phyloP scores from a whole-genome alignment of 140 eudicot species.

The Oenanthe javanica region DNA sequence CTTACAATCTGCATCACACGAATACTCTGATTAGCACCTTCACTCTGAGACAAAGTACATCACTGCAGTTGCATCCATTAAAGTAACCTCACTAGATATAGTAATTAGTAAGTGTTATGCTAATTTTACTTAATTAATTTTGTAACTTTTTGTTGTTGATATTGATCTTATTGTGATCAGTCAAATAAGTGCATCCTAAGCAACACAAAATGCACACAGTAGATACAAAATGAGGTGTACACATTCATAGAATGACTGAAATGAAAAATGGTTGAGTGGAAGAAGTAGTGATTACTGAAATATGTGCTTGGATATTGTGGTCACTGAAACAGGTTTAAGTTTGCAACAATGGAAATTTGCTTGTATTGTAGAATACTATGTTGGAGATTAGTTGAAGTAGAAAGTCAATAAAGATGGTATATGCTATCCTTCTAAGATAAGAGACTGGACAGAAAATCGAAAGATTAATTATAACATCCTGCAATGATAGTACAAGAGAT shows the following conservation, averaged over 20 bases:
- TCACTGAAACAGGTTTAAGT: background rate
- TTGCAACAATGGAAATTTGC: background rate
- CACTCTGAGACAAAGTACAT: background rate
- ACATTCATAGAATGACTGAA: background rate
- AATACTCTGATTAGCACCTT: slow-evolving; percentile 7
- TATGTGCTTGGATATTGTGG: background rate
- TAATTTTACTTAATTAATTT: background rate
- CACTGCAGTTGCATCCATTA: background rate
- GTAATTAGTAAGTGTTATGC: background rate
- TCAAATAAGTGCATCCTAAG: background rate
- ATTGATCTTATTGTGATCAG: background rate
- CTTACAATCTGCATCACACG: slow-evolving; percentile 57
- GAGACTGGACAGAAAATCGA: background rate
- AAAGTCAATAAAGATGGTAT: background rate
- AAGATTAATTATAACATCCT: background rate
- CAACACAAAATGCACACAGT: background rate
- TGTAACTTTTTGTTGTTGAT: background rate
- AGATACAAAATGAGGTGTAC: background rate
- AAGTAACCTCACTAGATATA: background rate
- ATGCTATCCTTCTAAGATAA: background rate
- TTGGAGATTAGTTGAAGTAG: background rate
- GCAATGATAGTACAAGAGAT: background rate
- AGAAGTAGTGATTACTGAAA: background rate
- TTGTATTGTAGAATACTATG: background rate
- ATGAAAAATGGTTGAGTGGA: background rate